Conservation (phyloP, 345 rosid genomes). For the Fremontodendron californicum region DNA sequence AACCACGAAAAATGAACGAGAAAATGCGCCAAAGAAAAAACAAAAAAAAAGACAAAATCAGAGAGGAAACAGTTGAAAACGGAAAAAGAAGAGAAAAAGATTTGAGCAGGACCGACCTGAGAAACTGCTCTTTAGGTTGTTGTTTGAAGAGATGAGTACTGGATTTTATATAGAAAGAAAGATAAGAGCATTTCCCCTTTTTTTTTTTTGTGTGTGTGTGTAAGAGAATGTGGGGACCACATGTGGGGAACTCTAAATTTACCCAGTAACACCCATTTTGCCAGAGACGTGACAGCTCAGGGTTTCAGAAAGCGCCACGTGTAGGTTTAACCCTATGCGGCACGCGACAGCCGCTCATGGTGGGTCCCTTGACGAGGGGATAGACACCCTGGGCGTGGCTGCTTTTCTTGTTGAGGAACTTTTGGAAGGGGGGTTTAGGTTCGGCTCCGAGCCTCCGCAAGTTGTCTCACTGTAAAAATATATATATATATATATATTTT, state of each 20-base stretch:
- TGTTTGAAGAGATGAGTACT: neutral
- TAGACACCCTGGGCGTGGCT: neutral
- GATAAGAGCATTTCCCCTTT: no score
- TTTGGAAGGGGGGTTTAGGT: neutral
- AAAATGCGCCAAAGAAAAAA: no score
- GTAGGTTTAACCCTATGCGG: slow-evolving; percentile 37
- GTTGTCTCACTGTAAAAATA: neutral
- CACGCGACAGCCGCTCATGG: slow-evolving; percentile 53
- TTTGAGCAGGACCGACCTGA: neutral
- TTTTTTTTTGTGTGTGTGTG: no score
- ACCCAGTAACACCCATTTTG: neutral
- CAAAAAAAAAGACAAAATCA: neutral
- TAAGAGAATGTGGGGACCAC: slow-evolving; percentile 21
- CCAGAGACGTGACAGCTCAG: slow-evolving; percentile 27
- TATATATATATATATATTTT: no score
- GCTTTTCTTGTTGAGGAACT: neutral
- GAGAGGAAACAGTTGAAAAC: no score
- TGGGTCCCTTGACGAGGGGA: slow-evolving; percentile 34
- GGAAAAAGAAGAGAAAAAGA: neutral
- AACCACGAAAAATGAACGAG: neutral
- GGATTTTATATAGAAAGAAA: slow-evolving; percentile 23
- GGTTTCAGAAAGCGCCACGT: slow-evolving; percentile 33
- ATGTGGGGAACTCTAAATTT: neutral
- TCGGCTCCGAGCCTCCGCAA: slow-evolving; percentile 46
- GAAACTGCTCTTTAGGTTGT: neutral